Percentiles rank a stretch among this genome's conserved stretches.
Conservation (phyloP, 2,329 filamentous ascomycete species). For the Cercospora beticola region DNA sequence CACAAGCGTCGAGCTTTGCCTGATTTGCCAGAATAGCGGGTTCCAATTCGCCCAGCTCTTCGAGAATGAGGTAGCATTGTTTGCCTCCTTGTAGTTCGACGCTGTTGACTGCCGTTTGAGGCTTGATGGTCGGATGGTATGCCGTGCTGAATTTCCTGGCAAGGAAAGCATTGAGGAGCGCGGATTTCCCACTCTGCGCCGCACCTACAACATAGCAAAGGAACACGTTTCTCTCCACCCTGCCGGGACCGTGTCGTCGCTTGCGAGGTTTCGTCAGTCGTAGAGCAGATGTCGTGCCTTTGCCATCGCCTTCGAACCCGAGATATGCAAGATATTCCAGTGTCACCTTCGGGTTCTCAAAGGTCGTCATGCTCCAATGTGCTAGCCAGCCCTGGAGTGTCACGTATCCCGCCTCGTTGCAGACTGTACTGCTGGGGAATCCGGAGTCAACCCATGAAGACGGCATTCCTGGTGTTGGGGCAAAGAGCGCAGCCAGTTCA, state of each 20-base stretch:
- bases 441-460: constrained; percentile 81
- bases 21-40: constrained; percentile 91
- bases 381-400: constrained; percentile 97
- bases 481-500: constrained; percentile 83
- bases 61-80: constrained; percentile 93
- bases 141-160: constrained; percentile 80
- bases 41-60: constrained; percentile 94
- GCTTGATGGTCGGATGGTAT: constrained; percentile 93
- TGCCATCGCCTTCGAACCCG: constrained; percentile 77
- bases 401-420: constrained; percentile 92
- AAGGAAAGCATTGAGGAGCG: constrained; percentile 85
- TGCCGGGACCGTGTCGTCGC: constrained; percentile 73
- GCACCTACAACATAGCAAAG: constrained; percentile 89
- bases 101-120: constrained; percentile 89
- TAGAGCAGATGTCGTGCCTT: constrained; percentile 77
- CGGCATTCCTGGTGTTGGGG: constrained; percentile 87
- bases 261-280: constrained; percentile 93
- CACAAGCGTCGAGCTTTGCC: constrained; percentile 85
- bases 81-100: constrained; percentile 94
- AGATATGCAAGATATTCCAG: constrained; percentile 95
- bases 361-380: constrained; percentile 99
- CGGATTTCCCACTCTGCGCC: constrained; percentile 83
- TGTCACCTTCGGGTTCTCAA: constrained; percentile 90
- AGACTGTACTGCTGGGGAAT: constrained; percentile 90
- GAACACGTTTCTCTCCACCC: constrained; percentile 91